These are phyloP conservation scores for Phytophthora rubi DNA, from an alignment of 352 stramenopile genomes.

Conservation along the genomic window DNA sequence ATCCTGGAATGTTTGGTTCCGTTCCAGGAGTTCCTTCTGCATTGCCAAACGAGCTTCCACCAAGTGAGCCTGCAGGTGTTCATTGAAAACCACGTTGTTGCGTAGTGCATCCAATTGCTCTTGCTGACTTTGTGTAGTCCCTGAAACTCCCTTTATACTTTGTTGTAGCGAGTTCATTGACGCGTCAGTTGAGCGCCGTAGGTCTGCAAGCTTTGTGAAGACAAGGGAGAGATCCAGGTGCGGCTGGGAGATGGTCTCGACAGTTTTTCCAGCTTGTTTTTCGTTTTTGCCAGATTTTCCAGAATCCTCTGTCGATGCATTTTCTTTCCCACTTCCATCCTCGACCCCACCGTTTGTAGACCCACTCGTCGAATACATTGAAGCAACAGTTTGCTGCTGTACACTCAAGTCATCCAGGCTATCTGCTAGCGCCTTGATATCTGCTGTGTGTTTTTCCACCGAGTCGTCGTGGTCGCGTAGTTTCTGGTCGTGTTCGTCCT, in stretches of 20 bases:
- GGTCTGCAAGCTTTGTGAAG: constrained; percentile 80
- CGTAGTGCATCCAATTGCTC: constrained; percentile 60
- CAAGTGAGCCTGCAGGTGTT: constrained; percentile 62
- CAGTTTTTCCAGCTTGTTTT: constrained; percentile 8
- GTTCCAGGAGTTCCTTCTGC: constrained; percentile 73
- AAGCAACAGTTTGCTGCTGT: constrained; percentile 53
- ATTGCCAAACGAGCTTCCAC: constrained; percentile 62
- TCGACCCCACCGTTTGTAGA: not conserved
- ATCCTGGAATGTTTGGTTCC: constrained; percentile 75
- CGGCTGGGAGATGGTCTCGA: constrained; percentile 19
- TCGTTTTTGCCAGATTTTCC: constrained; percentile 19
- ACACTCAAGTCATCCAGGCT: constrained; percentile 62
- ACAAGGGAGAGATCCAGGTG: constrained; percentile 81
- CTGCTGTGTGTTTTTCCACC: constrained; percentile 53
- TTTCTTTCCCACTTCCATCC: constrained; percentile 16
- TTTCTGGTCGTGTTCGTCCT: constrained; percentile 46
- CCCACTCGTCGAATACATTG: constrained; percentile 32
- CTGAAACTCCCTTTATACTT: constrained; percentile 50
- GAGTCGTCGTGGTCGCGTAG: constrained; percentile 50
- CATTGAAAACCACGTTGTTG: constrained; percentile 57
- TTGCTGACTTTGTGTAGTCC: constrained; percentile 52
- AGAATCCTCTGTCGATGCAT: constrained; percentile 6
- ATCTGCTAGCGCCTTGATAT: constrained; percentile 53
- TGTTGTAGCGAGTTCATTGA: constrained; percentile 64
- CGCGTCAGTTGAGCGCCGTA: constrained; percentile 65